Evolutionary conservation across 2,329 filamentous ascomycete genomes (phyloP).

Genomic region (Sarocladium strictum): DNA sequence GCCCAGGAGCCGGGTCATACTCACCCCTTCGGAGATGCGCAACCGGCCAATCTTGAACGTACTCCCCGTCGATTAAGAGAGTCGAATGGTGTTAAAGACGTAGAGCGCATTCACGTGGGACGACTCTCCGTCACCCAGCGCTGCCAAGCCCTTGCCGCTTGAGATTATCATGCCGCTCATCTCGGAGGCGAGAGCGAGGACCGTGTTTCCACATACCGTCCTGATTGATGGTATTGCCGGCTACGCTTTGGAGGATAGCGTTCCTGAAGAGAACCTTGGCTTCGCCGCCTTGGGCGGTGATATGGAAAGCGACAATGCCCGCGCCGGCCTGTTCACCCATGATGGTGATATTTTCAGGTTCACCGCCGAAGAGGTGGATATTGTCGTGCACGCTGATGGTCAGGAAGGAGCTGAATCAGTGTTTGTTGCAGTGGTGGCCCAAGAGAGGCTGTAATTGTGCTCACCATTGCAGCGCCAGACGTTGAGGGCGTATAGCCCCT

Average conservation of each 20-base stretch:
- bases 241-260: conserved; percentile 32
- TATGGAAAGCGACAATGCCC: conserved; percentile 40
- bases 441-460: no score
- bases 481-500: no score
- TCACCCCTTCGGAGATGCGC: conserved; percentile 21
- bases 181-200: conserved; percentile 11
- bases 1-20: conserved; percentile 19
- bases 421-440: no score
- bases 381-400: conserved; percentile 33
- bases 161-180: conserved; percentile 10
- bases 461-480: not conserved
- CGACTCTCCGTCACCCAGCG: conserved; percentile 10
- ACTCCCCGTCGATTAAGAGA: conserved; percentile 29
- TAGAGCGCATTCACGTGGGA: conserved; percentile 29
- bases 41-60: conserved; percentile 23
- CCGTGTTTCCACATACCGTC: conserved; percentile 8
- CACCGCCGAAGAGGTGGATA: conserved; percentile 44
- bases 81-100: conserved; percentile 19
- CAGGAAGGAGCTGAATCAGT: no score
- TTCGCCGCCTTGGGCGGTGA: conserved; percentile 36
- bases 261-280: conserved; percentile 37
- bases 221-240: conserved; percentile 8
- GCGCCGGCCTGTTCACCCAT: conserved; percentile 47
- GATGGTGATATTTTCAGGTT: conserved; percentile 41
- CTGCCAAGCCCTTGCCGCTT: conserved; percentile 10